These are phyloP conservation scores for Leptographium radiaticola DNA, from an alignment of 2,329 filamentous ascomycete species.

Conservation along the genomic window DNA sequence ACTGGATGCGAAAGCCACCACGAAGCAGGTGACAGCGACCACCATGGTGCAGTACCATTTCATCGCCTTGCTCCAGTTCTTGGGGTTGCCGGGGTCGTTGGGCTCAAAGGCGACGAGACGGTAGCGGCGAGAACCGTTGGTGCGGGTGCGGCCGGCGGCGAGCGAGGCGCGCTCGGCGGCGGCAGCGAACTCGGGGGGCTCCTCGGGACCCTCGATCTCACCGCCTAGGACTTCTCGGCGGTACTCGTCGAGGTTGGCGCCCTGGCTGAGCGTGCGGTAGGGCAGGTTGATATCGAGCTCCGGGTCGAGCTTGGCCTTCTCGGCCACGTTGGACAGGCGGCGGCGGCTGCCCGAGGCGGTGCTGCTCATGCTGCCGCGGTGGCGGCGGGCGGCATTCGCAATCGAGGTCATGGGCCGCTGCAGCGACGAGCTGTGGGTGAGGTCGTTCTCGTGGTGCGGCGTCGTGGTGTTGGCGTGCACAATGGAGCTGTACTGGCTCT, in stretches of 20 bases:
- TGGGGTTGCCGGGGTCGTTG: slow-evolving; percentile 64
- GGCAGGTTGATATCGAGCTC: slow-evolving; percentile 34
- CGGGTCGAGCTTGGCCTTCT: slow-evolving; percentile 15
- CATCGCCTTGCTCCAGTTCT: slow-evolving; percentile 67
- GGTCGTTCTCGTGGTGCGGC: not conserved
- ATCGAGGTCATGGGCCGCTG: slow-evolving; percentile 1
- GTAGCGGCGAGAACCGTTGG: slow-evolving; percentile 21
- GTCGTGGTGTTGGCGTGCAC: not conserved
- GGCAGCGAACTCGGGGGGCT: slow-evolving; percentile 31
- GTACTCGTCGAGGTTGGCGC: slow-evolving; percentile 44
- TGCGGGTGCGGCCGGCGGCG: slow-evolving; percentile 4
- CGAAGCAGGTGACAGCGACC: slow-evolving; percentile 63
- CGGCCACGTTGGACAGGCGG: not conserved
- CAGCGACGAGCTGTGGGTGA: not conserved
- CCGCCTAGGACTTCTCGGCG: slow-evolving; percentile 41
- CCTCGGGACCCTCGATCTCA: slow-evolving; percentile 29
- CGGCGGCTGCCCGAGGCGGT: not conserved
- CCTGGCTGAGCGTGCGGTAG: slow-evolving; percentile 37
- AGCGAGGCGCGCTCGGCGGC: slow-evolving; percentile 33
- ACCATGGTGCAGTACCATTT: slow-evolving; percentile 85
- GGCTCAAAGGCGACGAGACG: slow-evolving; percentile 52
- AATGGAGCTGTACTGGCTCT: not conserved
- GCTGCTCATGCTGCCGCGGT: slow-evolving; percentile 2
- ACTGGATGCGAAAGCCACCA: slow-evolving; percentile 57
- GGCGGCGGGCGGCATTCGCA: not conserved